Evolutionary conservation across 1,139 yeast genomes (phyloP).

Genomic region (Yamadazyma blattariae): DNA sequence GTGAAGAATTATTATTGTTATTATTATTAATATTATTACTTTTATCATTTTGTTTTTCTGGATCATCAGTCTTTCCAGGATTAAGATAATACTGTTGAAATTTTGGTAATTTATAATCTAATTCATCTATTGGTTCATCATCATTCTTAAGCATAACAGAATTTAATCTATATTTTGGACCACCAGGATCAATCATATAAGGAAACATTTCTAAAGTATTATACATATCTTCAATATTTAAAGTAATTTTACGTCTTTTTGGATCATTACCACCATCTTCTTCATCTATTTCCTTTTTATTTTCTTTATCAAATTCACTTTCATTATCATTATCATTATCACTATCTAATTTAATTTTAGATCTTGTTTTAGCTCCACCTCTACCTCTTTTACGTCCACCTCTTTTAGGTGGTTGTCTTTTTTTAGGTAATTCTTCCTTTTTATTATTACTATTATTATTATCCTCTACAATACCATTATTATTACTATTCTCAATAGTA

Average conservation of each 20-base stretch:
- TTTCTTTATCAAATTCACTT: constrained; percentile 15
- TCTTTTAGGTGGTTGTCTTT: not conserved
- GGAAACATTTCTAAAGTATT: constrained; percentile 66
- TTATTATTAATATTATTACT: not conserved
- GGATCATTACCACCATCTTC: constrained; percentile 19
- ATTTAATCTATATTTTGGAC: constrained; percentile 52
- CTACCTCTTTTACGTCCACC: constrained; percentile 2
- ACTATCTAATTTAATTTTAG: constrained; percentile 4
- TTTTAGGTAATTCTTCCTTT: not conserved
- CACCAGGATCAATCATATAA: constrained; percentile 64
- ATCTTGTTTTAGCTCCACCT: constrained; percentile 6
- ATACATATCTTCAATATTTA: constrained; percentile 64
- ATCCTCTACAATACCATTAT: constrained; percentile 1
- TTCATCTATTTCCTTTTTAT: constrained; percentile 17
- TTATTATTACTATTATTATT: not conserved
- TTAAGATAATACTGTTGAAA: constrained; percentile 9
- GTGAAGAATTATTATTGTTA: not conserved
- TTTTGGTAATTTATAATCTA: constrained; percentile 43
- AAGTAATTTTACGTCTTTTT: constrained; percentile 31
- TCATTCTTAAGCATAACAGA: constrained; percentile 59
- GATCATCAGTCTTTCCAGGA: not conserved
- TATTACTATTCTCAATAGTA: constrained; percentile 1
- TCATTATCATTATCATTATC: constrained; percentile 5
- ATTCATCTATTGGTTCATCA: constrained; percentile 36
- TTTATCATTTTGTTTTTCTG: constrained; percentile 1